Conservation (phyloP, 345 rosid species). For the Eucalyptus lansdowneana region DNA sequence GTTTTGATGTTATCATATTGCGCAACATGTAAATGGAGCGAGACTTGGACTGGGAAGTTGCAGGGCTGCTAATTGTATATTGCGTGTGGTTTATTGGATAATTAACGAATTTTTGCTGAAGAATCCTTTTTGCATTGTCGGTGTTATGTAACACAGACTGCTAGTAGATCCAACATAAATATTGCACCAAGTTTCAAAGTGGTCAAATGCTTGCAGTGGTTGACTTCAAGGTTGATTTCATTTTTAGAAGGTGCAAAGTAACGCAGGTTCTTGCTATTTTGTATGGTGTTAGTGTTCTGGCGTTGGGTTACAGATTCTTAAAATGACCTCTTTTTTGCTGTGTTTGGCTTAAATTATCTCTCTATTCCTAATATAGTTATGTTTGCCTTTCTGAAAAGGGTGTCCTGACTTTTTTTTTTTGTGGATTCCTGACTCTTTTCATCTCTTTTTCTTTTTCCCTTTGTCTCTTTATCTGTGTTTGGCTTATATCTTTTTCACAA, state of each 20-base stretch:
- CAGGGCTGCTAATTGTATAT: neutral
- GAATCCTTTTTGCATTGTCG: neutral
- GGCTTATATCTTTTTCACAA: neutral
- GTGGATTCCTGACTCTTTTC: neutral
- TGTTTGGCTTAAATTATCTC: neutral
- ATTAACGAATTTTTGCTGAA: neutral
- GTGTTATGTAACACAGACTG: neutral
- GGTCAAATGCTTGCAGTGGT: neutral
- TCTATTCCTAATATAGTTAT: neutral
- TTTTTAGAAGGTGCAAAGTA: neutral
- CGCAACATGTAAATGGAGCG: neutral
- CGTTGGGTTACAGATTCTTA: neutral
- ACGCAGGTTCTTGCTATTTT: neutral
- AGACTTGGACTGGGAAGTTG: neutral
- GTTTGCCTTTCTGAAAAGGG: neutral
- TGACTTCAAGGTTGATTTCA: neutral
- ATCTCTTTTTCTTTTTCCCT: neutral
- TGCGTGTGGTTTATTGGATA: neutral
- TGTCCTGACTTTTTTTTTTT: neutral
- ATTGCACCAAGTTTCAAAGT: neutral
- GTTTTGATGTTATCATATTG: neutral
- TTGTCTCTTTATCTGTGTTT: neutral
- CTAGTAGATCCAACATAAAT: neutral
- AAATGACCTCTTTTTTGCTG: neutral
- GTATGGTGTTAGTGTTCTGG: neutral